Evolutionary conservation across 2,329 filamentous ascomycete species (phyloP), one percentile per base, ranked within the genome.

Genomic region (Talaromyces sp.): DNA sequence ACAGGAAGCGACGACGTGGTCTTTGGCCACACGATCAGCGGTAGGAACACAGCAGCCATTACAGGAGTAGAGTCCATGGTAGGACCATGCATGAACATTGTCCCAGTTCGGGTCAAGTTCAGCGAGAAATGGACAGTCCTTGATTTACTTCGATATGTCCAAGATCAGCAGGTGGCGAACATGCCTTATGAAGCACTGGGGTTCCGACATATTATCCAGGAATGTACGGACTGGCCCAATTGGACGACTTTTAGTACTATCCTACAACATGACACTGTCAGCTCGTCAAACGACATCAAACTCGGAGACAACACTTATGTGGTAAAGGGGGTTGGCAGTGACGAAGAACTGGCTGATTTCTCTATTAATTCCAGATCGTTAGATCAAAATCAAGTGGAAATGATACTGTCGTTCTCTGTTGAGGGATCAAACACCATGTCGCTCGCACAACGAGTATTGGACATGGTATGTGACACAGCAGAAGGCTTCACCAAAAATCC

Each of bases 41-140:
- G 87, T 0, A 82, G 87, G 53, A 86, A 85, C 68, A 81, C 84
- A 19, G 82, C 82, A 59, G 76, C 86, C 0, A 75, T 80, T 17
- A 29, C 52, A 17, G 78, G 78, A 46, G 80, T 82, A 21, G 83
- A 86, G 62, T 76, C 76, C 58, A 83, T 88, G 53, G 79, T 84
- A 52, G 87, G 87, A 0, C 87, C 87, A 0, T 87, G 85, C 63
- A 86, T 86, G 79, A 86, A 89, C 66, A 86, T 88, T 67, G 80
- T 87, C 0, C 87, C 87, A 0, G 80, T 89, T 38, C 81, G 87
- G 21, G 81, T 89, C 14, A 75, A 74, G 29, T 84, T 89, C 66
- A 73, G 77, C 2, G 66, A 77, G 0, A 68, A 71, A 2, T 84
- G 82, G 80, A 84, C 78, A 3, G 82, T 75, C 0, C 63, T 78